Conservation (phyloP, 208 protist genomes). For the Wallacemonas sp. region DNA sequence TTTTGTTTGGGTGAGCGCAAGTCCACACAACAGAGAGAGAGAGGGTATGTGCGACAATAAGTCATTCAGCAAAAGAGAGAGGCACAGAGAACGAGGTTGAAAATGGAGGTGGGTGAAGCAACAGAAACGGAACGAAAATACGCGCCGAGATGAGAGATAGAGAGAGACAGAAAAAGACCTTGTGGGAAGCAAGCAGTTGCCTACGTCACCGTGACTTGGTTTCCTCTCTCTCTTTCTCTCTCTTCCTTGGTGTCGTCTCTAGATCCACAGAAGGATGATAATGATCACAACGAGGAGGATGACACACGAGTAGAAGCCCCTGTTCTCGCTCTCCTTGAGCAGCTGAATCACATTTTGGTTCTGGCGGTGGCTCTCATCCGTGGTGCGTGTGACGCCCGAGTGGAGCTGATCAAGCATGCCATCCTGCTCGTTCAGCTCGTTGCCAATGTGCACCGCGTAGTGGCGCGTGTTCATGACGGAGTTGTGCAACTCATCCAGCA, state of each 20-base stretch:
- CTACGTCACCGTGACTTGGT: no score
- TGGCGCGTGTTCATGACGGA: constrained; percentile 84
- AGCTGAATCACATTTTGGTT: constrained; percentile 74
- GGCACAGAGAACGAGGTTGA: no score
- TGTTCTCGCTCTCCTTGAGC: constrained; percentile 66
- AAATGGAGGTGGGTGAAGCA: not conserved
- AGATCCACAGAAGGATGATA: constrained; percentile 68
- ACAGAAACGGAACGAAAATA: not conserved
- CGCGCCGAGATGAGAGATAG: no score
- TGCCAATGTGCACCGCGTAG: constrained; percentile 76
- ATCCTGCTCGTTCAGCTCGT: constrained; percentile 70
- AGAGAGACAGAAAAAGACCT: no score
- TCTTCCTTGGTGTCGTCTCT: not conserved
- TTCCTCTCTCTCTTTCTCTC: no score
- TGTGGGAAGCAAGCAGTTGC: no score
- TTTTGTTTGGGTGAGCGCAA: no score
- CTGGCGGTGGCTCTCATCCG: constrained; percentile 76
- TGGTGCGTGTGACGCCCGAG: constrained; percentile 45
- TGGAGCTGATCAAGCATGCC: constrained; percentile 77
- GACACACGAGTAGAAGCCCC: constrained; percentile 69
- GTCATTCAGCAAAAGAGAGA: no score
- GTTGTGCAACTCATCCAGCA: constrained; percentile 83
- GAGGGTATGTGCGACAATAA: not conserved
- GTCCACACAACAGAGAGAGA: not conserved
- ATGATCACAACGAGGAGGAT: constrained; percentile 71